Evolutionary conservation across 306 rosid species (phyloP), one percentile per base, ranked within the genome.

Genomic region (Quercus gilva): DNA sequence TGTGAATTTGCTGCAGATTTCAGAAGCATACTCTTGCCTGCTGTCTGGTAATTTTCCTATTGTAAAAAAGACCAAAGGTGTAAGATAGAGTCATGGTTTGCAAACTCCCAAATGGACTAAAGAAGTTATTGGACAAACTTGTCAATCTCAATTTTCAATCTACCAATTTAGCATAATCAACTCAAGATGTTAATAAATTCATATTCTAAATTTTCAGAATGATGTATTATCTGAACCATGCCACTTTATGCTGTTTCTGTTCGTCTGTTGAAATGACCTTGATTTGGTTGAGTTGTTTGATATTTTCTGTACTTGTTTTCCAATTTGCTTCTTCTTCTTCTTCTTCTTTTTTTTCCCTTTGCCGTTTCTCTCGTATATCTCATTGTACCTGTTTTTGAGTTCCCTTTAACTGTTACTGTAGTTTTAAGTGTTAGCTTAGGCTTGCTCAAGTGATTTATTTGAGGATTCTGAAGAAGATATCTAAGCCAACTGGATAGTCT

Each of bases 1-100:
- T 72, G 75, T 55, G 33, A 26, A 82, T 84, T 58, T 79, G 31
- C 85, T 89, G 90, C 92, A 92, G 97, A 85, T 92, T 65, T 90
- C 97, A 6, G 87, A 90, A 87, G 97, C 97, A 80, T 84, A 92
- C 43, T 8, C 91, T 28, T 79, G 85, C 81, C 87, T 92, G 49
- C 86, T 87, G 55, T 76, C 92, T 20, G 91, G 97, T 91, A 89
- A 85, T 77, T 75, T 76, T 79, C 71, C 73, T 57, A 21, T 73
- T 3, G 1, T 64, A 28, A 28, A n/a, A 64, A 31, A 21, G 21
- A 64, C 11, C 21, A 64, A 63, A 61, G 12, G 10, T 51, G 61
- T 53, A 29, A 71, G 79, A 35, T 33, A 57, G 76, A 37, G 23
- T 63, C 74, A 41, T 63, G 51, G 74, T 74, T 74, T 65, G 67